Base-by-base conservation (phyloP, 768 basidiomycete genomes). In the Trametes cubensis region DNA sequence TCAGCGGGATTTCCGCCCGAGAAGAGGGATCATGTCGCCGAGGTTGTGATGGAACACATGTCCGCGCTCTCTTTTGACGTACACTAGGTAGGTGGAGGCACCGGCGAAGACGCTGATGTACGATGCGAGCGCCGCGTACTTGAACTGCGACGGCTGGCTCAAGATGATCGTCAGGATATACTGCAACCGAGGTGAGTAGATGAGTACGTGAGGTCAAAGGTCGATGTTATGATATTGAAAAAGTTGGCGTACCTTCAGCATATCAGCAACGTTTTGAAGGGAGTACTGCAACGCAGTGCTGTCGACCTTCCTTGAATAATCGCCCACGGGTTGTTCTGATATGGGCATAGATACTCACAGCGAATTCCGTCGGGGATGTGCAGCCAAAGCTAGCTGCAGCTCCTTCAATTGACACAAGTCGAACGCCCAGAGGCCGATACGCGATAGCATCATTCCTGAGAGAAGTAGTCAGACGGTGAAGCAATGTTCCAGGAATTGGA, bases 361-460 rank as follows among this genome's bases (percentile, higher is more conserved):
- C 0, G 76, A 70, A 55, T 83, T 84, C 6, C 79, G 72, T 6
- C 78, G 70, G 1, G 82, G 81, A 64, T 84, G 78, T 7, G 73
- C 55, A 17, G 72, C 70, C 6, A 85, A 75, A 0, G 78, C 74
- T 15, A 74, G 70, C 65, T 85, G 83, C 6, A 85, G 71, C 56
- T 79, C 74, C 60, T 83, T 80, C 13, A 81, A 71, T 57, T 85
- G 83, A 48, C 74, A 73, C 8, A 85, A 74, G 65, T 85, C 83
- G 67, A 85, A 84, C 0, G 77, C 74, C 82, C 82, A 84, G 0
- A 85, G 74, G 0, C 82, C 81, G 34, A 82, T 76, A 7, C 81
- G 71, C 0, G 77, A 78, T 1, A 79, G 65, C 4, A 80, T 79
- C 76, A 84, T 80, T 15, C 81, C 81, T 76, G 58, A 1, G 41